Base-by-base conservation (phyloP, 179 eudicot genomes). In the Spinacia oleracea region DNA sequence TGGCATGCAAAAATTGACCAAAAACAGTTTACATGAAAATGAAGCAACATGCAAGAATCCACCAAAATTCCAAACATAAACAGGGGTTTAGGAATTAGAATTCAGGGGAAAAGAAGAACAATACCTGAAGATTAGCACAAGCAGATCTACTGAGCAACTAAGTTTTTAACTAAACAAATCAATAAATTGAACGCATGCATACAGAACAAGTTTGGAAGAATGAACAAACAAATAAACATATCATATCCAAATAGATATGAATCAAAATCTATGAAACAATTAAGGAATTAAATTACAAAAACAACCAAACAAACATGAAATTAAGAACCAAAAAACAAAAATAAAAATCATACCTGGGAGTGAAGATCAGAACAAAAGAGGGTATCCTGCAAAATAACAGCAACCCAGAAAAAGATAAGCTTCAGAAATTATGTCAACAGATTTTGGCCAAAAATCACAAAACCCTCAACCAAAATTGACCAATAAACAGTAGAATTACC, bases 381-480 rank as follows among this genome's bases (percentile, higher is more conserved):
- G 11, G 3, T 14, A 20, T 43, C 71, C 87, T 81, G 87, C 75
- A 84, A 84, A 68, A 25, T 14, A 78, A 78, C 9, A 68, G 67
- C 2, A 55, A 64, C 82, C 78, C 86, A 81, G 50, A 78, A 18
- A 34, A 78, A 67, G 75, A 81, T 55, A 56, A 75, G 75, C 64
- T 77, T 78, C 55, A 32, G 50, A 83, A 73, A 45, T 64, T 65
- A 72, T 6, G 23, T 34, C 53, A 76, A 62, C 32, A 80, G 50
- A 23, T 62, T 9, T 63, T 56, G 70, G 73, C 72, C 43, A 72
- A 7, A 40, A 76, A 70, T 48, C 66, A 68, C 51, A 38, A 55
- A 18, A 62, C 58, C 53, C 68, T 59, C 76, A 73, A 74, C 86
- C 56, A 84, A 77, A 77, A 62, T 84, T 84, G 83, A 80, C 81